phyloP scores from a whole-genome alignment of 305 asterid genomes.

The Coffea humblotiana region DNA sequence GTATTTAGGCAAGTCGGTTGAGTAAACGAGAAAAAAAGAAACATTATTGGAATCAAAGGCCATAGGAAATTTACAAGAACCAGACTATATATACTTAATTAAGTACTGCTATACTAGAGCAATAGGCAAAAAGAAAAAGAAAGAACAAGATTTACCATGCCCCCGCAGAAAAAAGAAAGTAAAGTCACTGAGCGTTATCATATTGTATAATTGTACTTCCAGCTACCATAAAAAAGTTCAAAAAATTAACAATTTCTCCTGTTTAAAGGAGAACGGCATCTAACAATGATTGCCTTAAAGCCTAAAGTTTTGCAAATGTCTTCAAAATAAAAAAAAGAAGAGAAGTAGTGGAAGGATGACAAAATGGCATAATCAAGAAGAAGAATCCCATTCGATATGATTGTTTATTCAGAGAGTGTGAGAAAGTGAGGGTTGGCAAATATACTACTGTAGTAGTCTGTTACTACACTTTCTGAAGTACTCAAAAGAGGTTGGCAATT shows the following conservation, averaged over 20 bases:
- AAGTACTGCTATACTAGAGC: too few relatives aligned
- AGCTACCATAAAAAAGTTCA: background rate
- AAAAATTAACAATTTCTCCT: background rate
- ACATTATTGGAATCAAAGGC: too few relatives aligned
- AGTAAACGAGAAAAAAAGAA: background rate
- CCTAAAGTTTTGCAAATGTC: background rate
- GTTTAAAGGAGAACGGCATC: background rate
- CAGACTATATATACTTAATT: too few relatives aligned
- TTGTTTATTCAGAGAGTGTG: constrained; percentile 4
- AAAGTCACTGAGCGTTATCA: too few relatives aligned
- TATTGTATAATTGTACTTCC: too few relatives aligned
- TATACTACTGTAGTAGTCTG: constrained; percentile 5
- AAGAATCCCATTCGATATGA: constrained; percentile 15
- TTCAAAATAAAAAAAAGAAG: constrained; percentile 10
- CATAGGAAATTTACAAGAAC: background rate
- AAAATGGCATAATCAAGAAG: background rate
- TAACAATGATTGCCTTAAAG: constrained; percentile 6
- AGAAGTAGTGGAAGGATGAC: constrained; percentile 22
- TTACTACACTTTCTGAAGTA: background rate
- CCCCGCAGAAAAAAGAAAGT: background rate
- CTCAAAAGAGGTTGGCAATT: constrained; percentile 7
- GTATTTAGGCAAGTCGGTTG: background rate
- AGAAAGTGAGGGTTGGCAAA: constrained; percentile 26
- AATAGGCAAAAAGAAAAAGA: background rate
- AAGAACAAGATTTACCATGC: background rate